Base-by-base conservation (phyloP, 208 protist genomes). In the Cochliopodium minus region DNA sequence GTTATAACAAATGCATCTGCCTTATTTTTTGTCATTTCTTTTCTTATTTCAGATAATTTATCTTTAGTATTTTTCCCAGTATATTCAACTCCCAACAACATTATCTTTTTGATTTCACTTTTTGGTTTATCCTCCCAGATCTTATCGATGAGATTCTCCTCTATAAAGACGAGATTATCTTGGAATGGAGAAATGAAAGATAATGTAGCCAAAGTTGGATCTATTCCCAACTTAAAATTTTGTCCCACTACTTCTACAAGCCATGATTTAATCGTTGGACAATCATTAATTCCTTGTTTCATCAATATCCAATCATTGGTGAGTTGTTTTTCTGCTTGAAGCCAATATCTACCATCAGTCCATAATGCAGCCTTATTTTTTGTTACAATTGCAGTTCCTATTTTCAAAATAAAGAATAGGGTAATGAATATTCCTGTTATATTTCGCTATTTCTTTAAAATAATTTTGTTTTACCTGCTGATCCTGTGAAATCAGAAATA, bases 291-390 rank as follows among this genome's bases (percentile, higher is more conserved):
- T 17, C 45, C 40, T 25, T n/a, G 63, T 57, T 80, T 81, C 85
- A 88, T 88, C 42, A 90, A 69, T 34, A 70, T 35, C 59, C 80
- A 90, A 60, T 69, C 57, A 61, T 78, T 81, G 30, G 53, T 45
- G 10, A 94, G 61, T 61, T 86, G 55, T 30, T 80, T 50, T 36
- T 67, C 71, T 0, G 89, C 91, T 51, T 92, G 87, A 23, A 90
- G 39, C 70, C 81, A 94, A 73, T 97, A 96, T 28, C 93, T 84
- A 4, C 88, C 91, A 62, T 97, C 93, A 2, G 91, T 95, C 88
- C 87, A 97, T 15, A 95, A 57, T 30, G 91, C 70, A 5, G 85
- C 82, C 32, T 78, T 62, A 4, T 78, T 15, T 0, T 25, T 15
- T 6, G 70, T 74, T 0, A 86, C 63, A 3, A 85, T 52, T 9